Base-by-base conservation (phyloP, 345 rosid species). In the Arabidopsis arenosa region DNA sequence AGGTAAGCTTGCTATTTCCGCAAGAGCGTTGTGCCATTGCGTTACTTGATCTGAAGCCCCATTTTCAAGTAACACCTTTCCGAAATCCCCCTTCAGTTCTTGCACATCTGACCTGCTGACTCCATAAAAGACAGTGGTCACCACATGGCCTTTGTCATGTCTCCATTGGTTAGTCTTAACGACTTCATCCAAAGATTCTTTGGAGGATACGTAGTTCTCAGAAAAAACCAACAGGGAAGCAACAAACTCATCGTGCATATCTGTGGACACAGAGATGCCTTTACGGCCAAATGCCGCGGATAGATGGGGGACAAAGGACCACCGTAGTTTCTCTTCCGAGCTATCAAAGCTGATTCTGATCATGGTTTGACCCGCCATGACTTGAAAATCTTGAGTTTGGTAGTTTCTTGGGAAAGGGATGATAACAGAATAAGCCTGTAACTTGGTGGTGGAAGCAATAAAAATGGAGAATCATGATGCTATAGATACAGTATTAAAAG, bases 221-320 rank as follows among this genome's bases (percentile, higher is more conserved):
- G 74, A 32, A 1, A 70, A 58, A 18, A 70, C 0, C 5, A 69
- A 44, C 6, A 69, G 15, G 5, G 54, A 49, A 3, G 54, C 54
- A n/a, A 12, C 33, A 15, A 33, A 4, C 51, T 69, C 48, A 21
- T 32, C 33, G 18, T 56, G 13, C 3, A 2, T 69, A 56, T 44
- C 9, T 18, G 55, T 12, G 23, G 14, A 18, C 56, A 58, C 9
- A 44, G 45, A 70, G 44, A 70, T 44, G 65, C 74, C 56, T 58
- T 70, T 70, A 43, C 65, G 65, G 4, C 45, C 21, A 18, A 70
- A 33, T 45, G 74, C 69, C 5, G 51, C 51, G 3, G 74, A 57
- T 9, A 43, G 53, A 40, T 37, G 56, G 67, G 67, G 68, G n/a
- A 73, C 56, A 28, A 44, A 62, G 26, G 60, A 68, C 44, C 76